These are phyloP conservation scores for Phytophthora pluvialis DNA, from an alignment of 352 stramenopile genomes.

Conservation along the genomic window DNA sequence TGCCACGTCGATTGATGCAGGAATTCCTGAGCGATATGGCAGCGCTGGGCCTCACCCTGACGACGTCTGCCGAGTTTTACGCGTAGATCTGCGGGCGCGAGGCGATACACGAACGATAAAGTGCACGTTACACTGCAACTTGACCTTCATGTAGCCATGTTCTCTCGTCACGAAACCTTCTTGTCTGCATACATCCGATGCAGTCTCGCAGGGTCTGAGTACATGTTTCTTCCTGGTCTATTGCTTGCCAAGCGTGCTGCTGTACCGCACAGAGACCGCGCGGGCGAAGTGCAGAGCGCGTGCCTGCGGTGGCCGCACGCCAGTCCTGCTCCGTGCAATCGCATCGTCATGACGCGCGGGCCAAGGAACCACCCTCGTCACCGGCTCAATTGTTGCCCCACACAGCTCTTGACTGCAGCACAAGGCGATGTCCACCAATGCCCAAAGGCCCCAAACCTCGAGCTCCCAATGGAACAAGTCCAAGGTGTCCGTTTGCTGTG, in stretches of 20 bases:
- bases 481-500: not conserved
- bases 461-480: not conserved
- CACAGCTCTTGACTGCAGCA: no score
- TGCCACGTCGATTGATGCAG: slow-evolving; percentile 5
- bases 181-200: not conserved
- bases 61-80: slow-evolving; percentile 46
- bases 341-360: slow-evolving; percentile 26
- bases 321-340: slow-evolving; percentile 22
- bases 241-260: slow-evolving; percentile 25
- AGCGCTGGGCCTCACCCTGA: slow-evolving; percentile 53
- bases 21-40: slow-evolving; percentile 62
- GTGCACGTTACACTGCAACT: not conserved
- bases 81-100: not conserved
- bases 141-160: slow-evolving; percentile 2
- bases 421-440: not conserved
- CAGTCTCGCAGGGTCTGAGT: not conserved
- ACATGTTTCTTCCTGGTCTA: not conserved
- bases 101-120: slow-evolving; percentile 3
- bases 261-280: slow-evolving; percentile 37
- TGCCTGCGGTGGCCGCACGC: slow-evolving; percentile 28
- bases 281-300: slow-evolving; percentile 28
- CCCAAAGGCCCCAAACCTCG: not conserved
- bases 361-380: slow-evolving; percentile 25
- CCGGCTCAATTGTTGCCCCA: slow-evolving; percentile 10
- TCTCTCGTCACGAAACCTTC: not conserved